These are phyloP conservation scores for Capillidium heterosporum DNA, from an alignment of 371 early-diverging fungal genomes.

Conservation along the genomic window DNA sequence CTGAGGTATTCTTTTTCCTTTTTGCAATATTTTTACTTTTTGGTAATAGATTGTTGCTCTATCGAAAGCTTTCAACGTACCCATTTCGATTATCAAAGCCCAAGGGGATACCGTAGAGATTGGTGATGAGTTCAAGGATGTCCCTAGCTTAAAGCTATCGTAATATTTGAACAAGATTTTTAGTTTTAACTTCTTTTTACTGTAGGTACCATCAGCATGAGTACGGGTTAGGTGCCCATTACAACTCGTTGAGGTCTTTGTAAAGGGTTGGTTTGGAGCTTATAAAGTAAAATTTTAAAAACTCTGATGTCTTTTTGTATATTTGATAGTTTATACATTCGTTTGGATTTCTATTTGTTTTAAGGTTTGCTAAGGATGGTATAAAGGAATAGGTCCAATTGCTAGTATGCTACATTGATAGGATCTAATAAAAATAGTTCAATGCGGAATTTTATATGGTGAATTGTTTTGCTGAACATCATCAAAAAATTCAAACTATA, in stretches of 20 bases:
- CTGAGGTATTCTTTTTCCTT: slow-evolving; percentile 1
- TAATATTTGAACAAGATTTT: neutral
- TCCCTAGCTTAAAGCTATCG: neutral
- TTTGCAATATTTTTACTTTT: neutral
- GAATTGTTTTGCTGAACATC: no score
- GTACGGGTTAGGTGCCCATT: neutral
- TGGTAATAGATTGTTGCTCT: neutral
- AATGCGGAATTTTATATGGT: no score
- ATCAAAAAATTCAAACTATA: no score
- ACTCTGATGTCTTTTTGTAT: no score
- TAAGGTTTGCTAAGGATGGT: no score
- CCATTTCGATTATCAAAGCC: neutral
- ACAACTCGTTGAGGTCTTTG: slow-evolving; percentile 1
- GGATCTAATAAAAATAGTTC: no score
- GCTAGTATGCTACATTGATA: no score
- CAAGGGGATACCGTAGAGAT: neutral
- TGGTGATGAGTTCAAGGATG: neutral
- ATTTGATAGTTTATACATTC: no score
- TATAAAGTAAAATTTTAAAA: no score
- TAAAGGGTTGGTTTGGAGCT: no score
- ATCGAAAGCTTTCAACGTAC: neutral
- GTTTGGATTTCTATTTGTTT: no score
- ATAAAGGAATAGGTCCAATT: no score
- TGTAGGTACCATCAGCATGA: slow-evolving; percentile 3
- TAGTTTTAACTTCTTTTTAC: neutral